Conservation (phyloP, 768 basidiomycete genomes). For the Mycena vitilis region DNA sequence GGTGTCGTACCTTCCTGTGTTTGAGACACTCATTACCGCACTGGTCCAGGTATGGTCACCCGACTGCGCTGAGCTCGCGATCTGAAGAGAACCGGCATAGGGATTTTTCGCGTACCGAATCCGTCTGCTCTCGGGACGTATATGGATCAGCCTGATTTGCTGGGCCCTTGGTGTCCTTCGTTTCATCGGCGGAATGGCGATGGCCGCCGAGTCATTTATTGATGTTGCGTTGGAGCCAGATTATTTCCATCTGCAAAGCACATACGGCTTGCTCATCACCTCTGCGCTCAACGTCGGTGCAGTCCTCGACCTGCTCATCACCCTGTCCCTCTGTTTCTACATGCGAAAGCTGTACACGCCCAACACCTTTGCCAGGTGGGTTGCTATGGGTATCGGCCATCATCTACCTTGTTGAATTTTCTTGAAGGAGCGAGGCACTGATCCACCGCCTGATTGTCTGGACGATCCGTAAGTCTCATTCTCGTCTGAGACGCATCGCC, state of each 20-base stretch:
- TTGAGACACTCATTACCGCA: constrained; percentile 43
- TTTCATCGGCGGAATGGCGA: constrained; percentile 43
- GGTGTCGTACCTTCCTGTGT: constrained; percentile 38
- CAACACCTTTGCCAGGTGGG: constrained; percentile 29
- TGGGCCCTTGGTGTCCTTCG: constrained; percentile 41
- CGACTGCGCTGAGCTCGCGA: too few species aligned
- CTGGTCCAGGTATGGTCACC: constrained; percentile 29
- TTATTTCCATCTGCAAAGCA: constrained; percentile 36
- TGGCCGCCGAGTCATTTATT: constrained; percentile 40
- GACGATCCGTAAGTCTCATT: constrained; percentile 43
- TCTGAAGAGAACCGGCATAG: too few species aligned
- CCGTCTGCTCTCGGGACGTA: constrained; percentile 41
- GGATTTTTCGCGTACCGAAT: constrained; percentile 47
- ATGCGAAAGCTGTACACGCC: constrained; percentile 35
- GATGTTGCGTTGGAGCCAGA: constrained; percentile 29
- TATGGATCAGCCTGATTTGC: constrained; percentile 43
- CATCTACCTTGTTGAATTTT: background rate
- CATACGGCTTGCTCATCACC: constrained; percentile 46
- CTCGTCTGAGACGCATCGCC: too few species aligned
- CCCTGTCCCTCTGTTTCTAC: constrained; percentile 46
- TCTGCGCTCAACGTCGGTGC: constrained; percentile 44
- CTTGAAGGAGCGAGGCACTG: constrained; percentile 38
- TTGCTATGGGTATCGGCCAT: constrained; percentile 10
- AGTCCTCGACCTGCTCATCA: constrained; percentile 46
- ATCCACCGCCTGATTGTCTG: constrained; percentile 44